Evolutionary conservation across 2,329 filamentous ascomycete genomes (phyloP).

Genomic region (Colletotrichum caudatum): DNA sequence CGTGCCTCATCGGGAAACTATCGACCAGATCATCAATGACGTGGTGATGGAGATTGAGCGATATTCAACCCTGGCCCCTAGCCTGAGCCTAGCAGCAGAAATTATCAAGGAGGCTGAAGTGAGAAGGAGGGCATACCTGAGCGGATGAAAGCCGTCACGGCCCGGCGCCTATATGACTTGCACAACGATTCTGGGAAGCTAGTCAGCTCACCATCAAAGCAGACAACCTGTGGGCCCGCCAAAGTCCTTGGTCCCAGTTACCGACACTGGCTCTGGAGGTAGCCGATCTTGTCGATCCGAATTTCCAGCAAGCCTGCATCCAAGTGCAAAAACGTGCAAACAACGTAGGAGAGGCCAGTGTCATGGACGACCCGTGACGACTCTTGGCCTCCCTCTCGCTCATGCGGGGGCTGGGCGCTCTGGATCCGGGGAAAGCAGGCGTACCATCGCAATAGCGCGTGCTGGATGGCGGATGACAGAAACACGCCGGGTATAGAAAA

Average conservation of each 20-base stretch:
- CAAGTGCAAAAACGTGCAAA: not conserved
- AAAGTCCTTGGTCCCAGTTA: not conserved
- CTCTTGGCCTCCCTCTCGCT: not conserved
- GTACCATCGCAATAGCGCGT: not conserved
- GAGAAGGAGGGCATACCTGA: constrained; percentile 73
- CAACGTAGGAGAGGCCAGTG: not conserved
- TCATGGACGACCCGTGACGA: not conserved
- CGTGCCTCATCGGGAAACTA: constrained; percentile 67
- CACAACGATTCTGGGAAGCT: constrained; percentile 5
- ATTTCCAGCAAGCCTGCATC: not conserved
- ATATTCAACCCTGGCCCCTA: constrained; percentile 81
- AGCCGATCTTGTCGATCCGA: not conserved
- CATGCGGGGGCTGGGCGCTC: constrained; percentile 2
- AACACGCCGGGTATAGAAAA: constrained; percentile 39
- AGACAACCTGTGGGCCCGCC: not conserved
- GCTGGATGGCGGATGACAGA: constrained; percentile 20
- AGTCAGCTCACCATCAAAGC: constrained; percentile 1
- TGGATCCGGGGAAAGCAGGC: constrained; percentile 21
- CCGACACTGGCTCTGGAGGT: not conserved
- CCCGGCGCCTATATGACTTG: constrained; percentile 20
- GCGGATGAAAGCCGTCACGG: constrained; percentile 54
- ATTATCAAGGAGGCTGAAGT: constrained; percentile 84
- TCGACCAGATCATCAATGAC: constrained; percentile 82
- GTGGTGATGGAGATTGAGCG: constrained; percentile 81
- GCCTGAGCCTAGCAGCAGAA: constrained; percentile 79